Percentiles rank a stretch among this genome's conserved stretches.
These are phyloP conservation scores for Avicennia marina DNA, from an alignment of 257 asterid genomes.

Conservation along the genomic window DNA sequence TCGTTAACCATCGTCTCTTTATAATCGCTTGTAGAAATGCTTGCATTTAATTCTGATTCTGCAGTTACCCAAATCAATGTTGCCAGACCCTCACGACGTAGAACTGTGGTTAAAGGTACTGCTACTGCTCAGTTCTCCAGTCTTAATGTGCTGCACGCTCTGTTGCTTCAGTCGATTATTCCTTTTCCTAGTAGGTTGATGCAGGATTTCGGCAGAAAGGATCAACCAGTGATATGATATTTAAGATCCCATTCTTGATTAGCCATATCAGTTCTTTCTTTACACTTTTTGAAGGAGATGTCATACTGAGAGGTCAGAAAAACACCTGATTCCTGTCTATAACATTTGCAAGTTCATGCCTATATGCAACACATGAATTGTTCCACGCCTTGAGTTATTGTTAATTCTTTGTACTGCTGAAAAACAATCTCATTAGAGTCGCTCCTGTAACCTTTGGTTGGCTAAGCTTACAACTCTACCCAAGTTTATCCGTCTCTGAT, in stretches of 20 bases:
- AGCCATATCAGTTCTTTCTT: constrained; percentile 93
- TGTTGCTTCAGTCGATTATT: constrained; percentile 4
- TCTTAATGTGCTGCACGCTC: constrained; percentile 1
- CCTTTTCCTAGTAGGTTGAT: constrained; percentile 60
- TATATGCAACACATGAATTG: background rate
- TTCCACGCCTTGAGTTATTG: no score
- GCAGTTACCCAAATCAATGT: constrained; percentile 66
- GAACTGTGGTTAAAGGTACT: constrained; percentile 93
- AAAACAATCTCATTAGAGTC: no score
- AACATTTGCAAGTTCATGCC: background rate
- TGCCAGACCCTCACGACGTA: constrained; percentile 83
- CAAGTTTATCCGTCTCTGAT: background rate
- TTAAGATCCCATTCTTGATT: constrained; percentile 91
- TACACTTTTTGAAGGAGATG: constrained; percentile 93
- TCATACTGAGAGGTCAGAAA: constrained; percentile 74
- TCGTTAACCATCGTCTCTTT: no score
- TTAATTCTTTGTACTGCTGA: no score
- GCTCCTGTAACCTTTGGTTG: background rate
- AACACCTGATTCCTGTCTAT: no score
- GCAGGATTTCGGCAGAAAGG: constrained; percentile 88
- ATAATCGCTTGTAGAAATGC: background rate
- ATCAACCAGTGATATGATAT: constrained; percentile 87
- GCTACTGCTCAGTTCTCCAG: background rate
- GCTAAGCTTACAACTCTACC: background rate
- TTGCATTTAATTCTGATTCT: constrained; percentile 5